Conservation (phyloP, 495 filamentous ascomycete species). For the Platismatia glauca region DNA sequence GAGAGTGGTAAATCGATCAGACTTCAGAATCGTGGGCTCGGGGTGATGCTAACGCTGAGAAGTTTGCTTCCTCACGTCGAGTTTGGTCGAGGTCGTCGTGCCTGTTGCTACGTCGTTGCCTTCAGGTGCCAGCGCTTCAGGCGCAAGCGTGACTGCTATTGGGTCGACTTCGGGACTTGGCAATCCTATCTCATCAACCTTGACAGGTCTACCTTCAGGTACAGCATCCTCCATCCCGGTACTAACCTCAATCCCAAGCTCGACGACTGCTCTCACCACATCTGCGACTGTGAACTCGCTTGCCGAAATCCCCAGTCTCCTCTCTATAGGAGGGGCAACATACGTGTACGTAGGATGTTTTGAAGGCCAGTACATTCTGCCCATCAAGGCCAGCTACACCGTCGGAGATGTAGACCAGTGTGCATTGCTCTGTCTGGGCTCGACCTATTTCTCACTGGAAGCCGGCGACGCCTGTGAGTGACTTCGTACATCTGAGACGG, state of each 20-base stretch:
- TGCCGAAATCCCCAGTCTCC: background rate
- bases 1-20: background rate
- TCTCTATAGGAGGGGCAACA: background rate
- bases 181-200: background rate
- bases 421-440: background rate
- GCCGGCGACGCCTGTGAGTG: background rate
- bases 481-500: background rate
- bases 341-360: slow-evolving; percentile 1
- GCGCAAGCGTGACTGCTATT: background rate
- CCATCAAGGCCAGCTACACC: background rate
- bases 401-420: background rate
- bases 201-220: background rate
- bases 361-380: background rate
- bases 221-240: background rate
- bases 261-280: background rate
- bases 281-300: background rate
- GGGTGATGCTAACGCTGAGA: background rate
- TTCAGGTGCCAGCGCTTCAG: background rate
- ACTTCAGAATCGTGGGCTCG: background rate
- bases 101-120: background rate
- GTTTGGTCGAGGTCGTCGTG: background rate
- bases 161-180: background rate
- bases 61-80: background rate
- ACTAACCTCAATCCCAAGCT: background rate
- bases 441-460: background rate